Base-by-base conservation (phyloP, 2,329 filamentous ascomycete genomes). In the Xylariaceae sp. region DNA sequence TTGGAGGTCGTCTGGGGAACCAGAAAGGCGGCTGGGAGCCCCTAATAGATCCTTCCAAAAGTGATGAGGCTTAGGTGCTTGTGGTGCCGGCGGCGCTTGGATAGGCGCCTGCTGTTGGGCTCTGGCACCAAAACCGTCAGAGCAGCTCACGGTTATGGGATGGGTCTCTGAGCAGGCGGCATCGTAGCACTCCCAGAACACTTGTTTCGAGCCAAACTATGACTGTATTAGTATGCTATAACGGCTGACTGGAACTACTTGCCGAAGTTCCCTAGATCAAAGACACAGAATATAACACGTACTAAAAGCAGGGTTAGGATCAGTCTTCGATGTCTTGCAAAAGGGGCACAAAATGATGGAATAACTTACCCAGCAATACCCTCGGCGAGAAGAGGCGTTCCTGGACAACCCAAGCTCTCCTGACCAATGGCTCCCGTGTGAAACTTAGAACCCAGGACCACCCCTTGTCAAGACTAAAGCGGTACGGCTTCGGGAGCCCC, bases 151-250 rank as follows among this genome's bases (percentile, higher is more conserved):
- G 12, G 13, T 33, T 16, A 6, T 33, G n/a, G 38, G 32, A 13
- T 37, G 38, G 9, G 17, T 28, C 21, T 39, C 36, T 26, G 35
- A 43, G 16, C 17, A 16, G 9, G 14, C 13, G 8, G 23, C 13
- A 9, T 35, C 36, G 21, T 30, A 28, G 31, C 50, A 54, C 13
- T 52, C 48, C 48, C 48, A 54, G 16, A 43, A 50, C 4, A 52
- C 43, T 28, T 53, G 44, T 9, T 40, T 38, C 7, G 31, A 26
- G 2, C 50, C 50, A 17, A 53, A 54, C 17, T 47, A 49, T 24
- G 21, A 24, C n/a, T 24, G 21, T 24, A 11, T 24, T 7, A 24
- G 21, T 24, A 24, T 24, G 6, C 7, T 24, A 24, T 24, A n/a
- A n/a, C n/a, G 6, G 7, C 11, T 24, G 21, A 24, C 21, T 6